phyloP scores from a whole-genome alignment of 768 basidiomycete species.

The Sporobolomyces pararoseus region DNA sequence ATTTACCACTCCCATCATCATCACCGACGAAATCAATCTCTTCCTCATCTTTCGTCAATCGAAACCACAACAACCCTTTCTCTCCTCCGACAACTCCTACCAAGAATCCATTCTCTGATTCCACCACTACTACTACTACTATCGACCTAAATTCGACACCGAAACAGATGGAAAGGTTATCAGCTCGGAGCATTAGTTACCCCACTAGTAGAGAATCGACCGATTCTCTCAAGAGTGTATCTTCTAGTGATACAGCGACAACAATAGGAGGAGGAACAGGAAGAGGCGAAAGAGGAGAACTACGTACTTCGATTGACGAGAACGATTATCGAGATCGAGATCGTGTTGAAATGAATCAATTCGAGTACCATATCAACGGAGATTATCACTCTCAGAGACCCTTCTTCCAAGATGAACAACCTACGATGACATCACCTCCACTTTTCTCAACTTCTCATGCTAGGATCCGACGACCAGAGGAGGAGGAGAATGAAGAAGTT shows the following conservation, averaged over 20 bases:
- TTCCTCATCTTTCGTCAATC: too few species aligned
- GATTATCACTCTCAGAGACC: too few species aligned
- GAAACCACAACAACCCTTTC: slow-evolving; percentile 11
- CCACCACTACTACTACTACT: background rate
- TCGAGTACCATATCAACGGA: too few species aligned
- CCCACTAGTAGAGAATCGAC: too few species aligned
- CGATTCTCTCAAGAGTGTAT: background rate
- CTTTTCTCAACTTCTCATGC: background rate
- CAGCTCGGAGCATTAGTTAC: too few species aligned
- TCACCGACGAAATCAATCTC: background rate
- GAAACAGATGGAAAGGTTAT: too few species aligned
- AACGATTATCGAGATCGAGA: too few species aligned
- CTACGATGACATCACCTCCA: background rate
- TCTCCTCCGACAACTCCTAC: slow-evolving; percentile 6
- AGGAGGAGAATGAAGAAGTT: background rate
- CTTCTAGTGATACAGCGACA: background rate
- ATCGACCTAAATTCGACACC: slow-evolving; percentile 1
- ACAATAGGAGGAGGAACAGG: background rate
- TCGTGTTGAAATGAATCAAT: too few species aligned
- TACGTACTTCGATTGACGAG: too few species aligned
- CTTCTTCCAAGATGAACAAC: too few species aligned
- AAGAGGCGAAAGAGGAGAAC: background rate
- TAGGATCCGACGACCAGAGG: background rate
- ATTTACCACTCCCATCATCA: background rate
- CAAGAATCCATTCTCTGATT: slow-evolving; percentile 13